Conservation (phyloP, 140 eudicot species). For the Cichorium intybus region DNA sequence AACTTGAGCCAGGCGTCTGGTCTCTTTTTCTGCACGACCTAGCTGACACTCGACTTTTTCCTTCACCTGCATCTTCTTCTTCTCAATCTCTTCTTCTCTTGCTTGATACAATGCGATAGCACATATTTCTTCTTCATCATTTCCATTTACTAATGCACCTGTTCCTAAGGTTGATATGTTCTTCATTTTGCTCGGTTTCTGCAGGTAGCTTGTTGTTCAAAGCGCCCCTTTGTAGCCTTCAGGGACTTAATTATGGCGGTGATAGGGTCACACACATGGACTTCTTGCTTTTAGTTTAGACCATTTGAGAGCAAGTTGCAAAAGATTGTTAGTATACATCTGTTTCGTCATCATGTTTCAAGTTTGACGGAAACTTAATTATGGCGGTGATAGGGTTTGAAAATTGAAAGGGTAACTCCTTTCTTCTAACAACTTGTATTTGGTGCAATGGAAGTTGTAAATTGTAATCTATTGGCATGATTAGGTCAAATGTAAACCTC, state of each 20-base stretch:
- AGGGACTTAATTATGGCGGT: not conserved
- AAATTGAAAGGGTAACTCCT: not conserved
- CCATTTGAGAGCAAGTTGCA: not conserved
- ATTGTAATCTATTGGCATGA: conserved; percentile 5
- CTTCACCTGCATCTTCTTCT: conserved; percentile 53
- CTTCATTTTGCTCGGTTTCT: conserved; percentile 20
- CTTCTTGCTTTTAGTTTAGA: conserved; percentile 19
- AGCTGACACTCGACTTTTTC: conserved; percentile 57
- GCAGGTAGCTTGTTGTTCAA: not conserved
- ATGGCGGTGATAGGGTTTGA: conserved; percentile 8
- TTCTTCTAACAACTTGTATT: not conserved
- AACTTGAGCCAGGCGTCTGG: conserved; percentile 54
- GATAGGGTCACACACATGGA: not conserved
- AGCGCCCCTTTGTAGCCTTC: conserved; percentile 15
- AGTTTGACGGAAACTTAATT: conserved; percentile 1
- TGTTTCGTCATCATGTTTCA: conserved; percentile 16
- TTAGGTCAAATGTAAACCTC: conserved; percentile 1
- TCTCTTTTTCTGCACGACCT: conserved; percentile 55
- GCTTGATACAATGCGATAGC: conserved; percentile 50
- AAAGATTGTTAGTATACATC: not conserved
- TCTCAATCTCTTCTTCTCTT: conserved; percentile 62
- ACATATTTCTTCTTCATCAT: conserved; percentile 40
- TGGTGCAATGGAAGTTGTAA: not conserved
- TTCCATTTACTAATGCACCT: conserved; percentile 29
- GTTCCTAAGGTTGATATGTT: conserved; percentile 33